Percentiles rank a stretch among this genome's conserved stretches.
Conservation (phyloP, 768 basidiomycete genomes). For the Trametes coccinea region DNA sequence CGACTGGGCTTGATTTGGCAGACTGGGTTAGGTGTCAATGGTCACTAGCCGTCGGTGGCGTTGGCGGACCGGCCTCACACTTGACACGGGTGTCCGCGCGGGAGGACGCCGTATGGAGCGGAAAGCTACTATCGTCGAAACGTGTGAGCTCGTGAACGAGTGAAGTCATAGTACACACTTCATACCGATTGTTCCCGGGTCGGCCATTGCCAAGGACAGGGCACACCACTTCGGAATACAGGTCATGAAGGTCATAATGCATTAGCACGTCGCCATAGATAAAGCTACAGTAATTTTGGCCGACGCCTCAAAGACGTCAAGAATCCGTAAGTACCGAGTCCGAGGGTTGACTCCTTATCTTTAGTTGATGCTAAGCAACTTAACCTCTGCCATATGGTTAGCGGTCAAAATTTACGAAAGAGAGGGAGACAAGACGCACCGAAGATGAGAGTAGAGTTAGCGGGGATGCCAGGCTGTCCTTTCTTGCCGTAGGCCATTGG, state of each 20-base stretch:
- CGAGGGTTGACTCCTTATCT: not conserved
- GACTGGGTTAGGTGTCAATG: too few species aligned
- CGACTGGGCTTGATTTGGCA: too few species aligned
- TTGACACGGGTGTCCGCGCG: too few species aligned
- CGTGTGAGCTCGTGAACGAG: too few species aligned
- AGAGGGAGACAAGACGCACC: conserved; percentile 46
- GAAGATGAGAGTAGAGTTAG: conserved; percentile 80
- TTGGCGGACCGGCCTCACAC: too few species aligned
- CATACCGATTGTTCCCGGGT: too few species aligned
- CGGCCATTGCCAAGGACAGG: too few species aligned
- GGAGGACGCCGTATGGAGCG: too few species aligned
- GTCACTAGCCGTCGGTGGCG: too few species aligned
- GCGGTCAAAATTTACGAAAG: not conserved
- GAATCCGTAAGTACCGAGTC: not conserved
- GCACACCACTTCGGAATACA: too few species aligned
- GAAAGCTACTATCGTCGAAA: too few species aligned
- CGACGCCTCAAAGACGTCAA: not conserved
- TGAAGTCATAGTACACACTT: too few species aligned
- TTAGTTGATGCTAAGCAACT: conserved; percentile 69
- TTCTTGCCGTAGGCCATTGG: conserved; percentile 69
- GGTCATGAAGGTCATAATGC: conserved; percentile 3
- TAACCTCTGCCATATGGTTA: conserved; percentile 53
- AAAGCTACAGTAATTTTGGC: conserved; percentile 9
- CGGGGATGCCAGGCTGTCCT: conserved; percentile 65
- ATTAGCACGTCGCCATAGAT: conserved; percentile 3